Evolutionary conservation across 208 protist species (phyloP).

Genomic region (Leishmania guyanensis): DNA sequence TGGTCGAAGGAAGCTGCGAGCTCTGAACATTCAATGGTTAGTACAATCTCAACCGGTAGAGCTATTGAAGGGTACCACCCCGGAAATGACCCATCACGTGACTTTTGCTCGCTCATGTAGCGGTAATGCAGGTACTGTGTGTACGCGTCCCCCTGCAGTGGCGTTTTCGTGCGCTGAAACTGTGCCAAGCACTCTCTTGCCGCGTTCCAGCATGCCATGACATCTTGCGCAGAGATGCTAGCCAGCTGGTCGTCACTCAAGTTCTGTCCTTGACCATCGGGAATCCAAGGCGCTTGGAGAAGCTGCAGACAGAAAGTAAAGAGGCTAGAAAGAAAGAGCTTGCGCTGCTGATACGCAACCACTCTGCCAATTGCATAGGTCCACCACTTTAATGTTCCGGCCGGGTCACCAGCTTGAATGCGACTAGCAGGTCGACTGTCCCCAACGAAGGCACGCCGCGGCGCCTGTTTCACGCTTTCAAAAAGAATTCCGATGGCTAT

Average conservation of each 20-base stretch:
- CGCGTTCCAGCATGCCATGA: slow-evolving; percentile 34
- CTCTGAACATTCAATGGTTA: slow-evolving; percentile 13
- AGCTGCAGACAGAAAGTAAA: slow-evolving; percentile 18
- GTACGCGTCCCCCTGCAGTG: slow-evolving; percentile 14
- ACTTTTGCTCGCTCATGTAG: background rate
- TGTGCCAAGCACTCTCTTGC: slow-evolving; percentile 20
- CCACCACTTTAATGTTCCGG: slow-evolving; percentile 27
- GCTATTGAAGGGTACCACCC: background rate
- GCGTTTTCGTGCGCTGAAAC: slow-evolving; percentile 4
- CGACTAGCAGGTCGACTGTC: slow-evolving; percentile 13
- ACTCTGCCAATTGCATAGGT: slow-evolving; percentile 28
- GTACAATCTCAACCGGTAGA: slow-evolving; percentile 7
- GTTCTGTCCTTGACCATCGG: background rate
- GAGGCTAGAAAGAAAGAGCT: slow-evolving; percentile 18
- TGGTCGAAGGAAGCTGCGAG: slow-evolving; percentile 15
- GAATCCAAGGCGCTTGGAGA: slow-evolving; percentile 36
- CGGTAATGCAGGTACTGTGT: slow-evolving; percentile 20
- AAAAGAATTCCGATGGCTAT: slow-evolving; percentile 15
- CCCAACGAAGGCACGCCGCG: slow-evolving; percentile 14
- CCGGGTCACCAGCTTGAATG: background rate
- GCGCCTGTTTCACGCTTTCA: slow-evolving; percentile 24
- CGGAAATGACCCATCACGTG: background rate
- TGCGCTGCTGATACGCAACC: slow-evolving; percentile 16
- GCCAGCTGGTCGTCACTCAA: slow-evolving; percentile 20
- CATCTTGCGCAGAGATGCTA: slow-evolving; percentile 11